Evolutionary conservation across 257 asterid genomes (phyloP).

Genomic region (Cordia subcordata): DNA sequence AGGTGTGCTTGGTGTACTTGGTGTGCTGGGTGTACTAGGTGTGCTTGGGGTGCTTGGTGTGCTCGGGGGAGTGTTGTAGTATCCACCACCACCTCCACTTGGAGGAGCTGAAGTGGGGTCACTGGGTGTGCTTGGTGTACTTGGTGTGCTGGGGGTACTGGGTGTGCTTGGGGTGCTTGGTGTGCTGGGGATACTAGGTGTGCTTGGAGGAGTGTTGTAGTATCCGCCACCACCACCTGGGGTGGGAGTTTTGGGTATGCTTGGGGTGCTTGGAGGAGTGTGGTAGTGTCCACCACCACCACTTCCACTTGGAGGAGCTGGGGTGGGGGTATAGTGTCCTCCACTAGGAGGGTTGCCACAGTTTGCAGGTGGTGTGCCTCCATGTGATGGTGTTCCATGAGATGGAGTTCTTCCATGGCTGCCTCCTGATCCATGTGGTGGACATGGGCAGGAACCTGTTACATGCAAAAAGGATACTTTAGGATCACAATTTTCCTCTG

Average conservation of each 20-base stretch:
- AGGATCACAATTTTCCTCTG: neutral
- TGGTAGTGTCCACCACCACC: conserved; percentile 22
- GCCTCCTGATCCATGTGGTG: conserved; percentile 46
- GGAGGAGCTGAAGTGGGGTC: conserved; percentile 1
- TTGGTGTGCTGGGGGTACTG: conserved; percentile 18
- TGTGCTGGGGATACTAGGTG: conserved; percentile 31
- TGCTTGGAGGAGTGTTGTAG: conserved; percentile 3
- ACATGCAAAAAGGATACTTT: conserved; percentile 3
- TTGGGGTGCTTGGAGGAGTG: conserved; percentile 15
- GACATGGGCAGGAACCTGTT: conserved; percentile 46
- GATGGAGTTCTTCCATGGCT: conserved; percentile 37
- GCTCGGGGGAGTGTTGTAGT: conserved; percentile 21
- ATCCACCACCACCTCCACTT: conserved; percentile 23
- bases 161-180: conserved; percentile 30
- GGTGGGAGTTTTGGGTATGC: conserved; percentile 19
- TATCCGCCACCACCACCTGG: too few species aligned
- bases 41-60: conserved; percentile 23
- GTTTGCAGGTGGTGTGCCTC: conserved; percentile 57
- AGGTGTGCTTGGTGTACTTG: conserved; percentile 29
- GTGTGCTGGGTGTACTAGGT: conserved; percentile 24
- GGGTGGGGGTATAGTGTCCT: conserved; percentile 40
- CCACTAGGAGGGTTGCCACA: conserved; percentile 74
- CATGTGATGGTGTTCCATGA: conserved; percentile 39
- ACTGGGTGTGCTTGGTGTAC: conserved; percentile 27
- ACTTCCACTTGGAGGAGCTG: conserved; percentile 31